Conservation (phyloP, 1,139 yeast genomes). For the Saccharomycopsis crataegensis region DNA sequence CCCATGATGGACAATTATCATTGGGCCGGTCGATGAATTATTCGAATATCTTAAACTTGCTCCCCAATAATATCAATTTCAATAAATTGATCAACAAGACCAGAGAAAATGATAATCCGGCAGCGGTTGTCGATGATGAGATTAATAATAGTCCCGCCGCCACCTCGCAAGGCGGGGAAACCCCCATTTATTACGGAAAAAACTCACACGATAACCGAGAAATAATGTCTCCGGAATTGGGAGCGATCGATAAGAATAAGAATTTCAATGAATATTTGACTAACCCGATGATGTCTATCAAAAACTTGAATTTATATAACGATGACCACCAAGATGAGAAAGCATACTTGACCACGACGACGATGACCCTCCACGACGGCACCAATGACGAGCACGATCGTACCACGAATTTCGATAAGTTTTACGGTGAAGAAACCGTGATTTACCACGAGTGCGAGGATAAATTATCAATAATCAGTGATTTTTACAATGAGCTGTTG, state of each 20-base stretch:
- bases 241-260: neutral
- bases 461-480: conserved; percentile 5
- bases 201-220: no score
- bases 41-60: conserved; percentile 6
- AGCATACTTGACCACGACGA: neutral
- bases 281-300: conserved; percentile 2
- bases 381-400: neutral
- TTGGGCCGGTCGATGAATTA: neutral
- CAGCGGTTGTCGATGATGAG: neutral
- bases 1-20: no score
- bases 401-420: neutral
- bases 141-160: neutral
- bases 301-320: conserved; percentile 1
- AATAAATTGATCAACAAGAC: conserved; percentile 8
- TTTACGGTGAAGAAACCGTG: neutral
- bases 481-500: neutral
- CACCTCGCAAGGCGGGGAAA: neutral
- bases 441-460: neutral
- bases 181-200: neutral
- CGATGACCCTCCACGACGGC: neutral
- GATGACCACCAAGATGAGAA: neutral
- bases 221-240: neutral
- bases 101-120: neutral
- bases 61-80: conserved; percentile 11
- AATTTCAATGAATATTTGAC: conserved; percentile 9